Conservation (phyloP, 2,329 filamentous ascomycete species). For the Venturia nashicola region DNA sequence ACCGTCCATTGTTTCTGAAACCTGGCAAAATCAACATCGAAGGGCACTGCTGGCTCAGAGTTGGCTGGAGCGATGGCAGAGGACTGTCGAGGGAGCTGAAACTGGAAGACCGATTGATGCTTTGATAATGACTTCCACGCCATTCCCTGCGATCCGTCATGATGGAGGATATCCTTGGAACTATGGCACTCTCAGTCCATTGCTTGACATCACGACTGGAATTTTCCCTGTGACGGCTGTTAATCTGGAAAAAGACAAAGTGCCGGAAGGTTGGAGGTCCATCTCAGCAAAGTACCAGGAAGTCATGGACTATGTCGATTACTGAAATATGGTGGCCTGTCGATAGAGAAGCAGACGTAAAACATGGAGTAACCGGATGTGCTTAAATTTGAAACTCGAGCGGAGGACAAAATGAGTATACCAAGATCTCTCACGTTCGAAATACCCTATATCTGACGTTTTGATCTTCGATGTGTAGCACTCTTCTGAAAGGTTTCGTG, state of each 20-base stretch:
- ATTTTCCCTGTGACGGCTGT: conserved; percentile 17
- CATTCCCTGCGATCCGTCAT: conserved; percentile 7
- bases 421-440: too few species aligned
- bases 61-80: conserved; percentile 17
- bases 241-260: conserved; percentile 14
- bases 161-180: conserved; percentile 8
- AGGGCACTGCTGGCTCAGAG: conserved; percentile 13
- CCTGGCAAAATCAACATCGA: conserved; percentile 14
- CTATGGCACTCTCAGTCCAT: background rate
- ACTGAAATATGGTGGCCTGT: background rate
- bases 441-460: too few species aligned
- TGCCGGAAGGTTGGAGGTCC: conserved; percentile 14
- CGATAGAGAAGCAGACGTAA: too few species aligned
- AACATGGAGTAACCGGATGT: too few species aligned
- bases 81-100: conserved; percentile 8
- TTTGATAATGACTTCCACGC: conserved; percentile 9
- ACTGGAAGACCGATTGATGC: conserved; percentile 11
- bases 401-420: too few species aligned
- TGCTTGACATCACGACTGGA: conserved; percentile 15
- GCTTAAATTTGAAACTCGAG: too few species aligned
- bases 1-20: background rate
- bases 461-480: too few species aligned
- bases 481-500: too few species aligned
- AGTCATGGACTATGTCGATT: conserved; percentile 5
- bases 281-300: conserved; percentile 7